These are phyloP conservation scores for Stellera chamaejasme DNA, from an alignment of 345 rosid genomes.

Conservation along the genomic window DNA sequence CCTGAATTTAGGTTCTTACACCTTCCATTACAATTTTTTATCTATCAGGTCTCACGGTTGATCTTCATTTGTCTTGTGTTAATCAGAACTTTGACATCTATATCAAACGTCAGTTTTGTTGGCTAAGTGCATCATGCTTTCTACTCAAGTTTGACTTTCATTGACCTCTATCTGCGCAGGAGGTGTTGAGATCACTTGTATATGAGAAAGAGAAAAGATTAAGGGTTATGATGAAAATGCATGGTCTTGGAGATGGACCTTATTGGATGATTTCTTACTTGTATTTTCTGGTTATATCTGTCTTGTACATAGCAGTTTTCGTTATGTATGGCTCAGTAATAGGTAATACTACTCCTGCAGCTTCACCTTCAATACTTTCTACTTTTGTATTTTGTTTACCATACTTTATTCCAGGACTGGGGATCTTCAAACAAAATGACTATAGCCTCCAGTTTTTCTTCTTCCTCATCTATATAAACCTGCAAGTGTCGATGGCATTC, in stretches of 20 bases:
- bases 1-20: neutral
- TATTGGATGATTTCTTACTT: constrained; percentile 71
- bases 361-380: constrained; percentile 6
- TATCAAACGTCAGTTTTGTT: too few species aligned
- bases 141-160: neutral
- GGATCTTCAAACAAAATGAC: constrained; percentile 59
- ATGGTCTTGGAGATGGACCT: constrained; percentile 82
- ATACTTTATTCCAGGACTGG: constrained; percentile 46
- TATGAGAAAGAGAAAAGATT: constrained; percentile 68
- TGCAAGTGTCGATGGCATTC: constrained; percentile 71
- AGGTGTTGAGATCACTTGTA: constrained; percentile 51
- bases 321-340: constrained; percentile 57
- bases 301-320: constrained; percentile 44
- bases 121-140: too few species aligned
- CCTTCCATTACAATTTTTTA: too few species aligned
- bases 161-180: constrained; percentile 26
- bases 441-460: constrained; percentile 54
- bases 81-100: too few species aligned
- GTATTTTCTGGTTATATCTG: constrained; percentile 55
- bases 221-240: constrained; percentile 90
- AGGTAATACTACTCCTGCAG: constrained; percentile 25
- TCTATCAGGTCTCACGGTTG: too few species aligned
- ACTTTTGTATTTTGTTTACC: constrained; percentile 12
- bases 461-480: constrained; percentile 56
- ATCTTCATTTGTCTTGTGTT: too few species aligned